Base-by-base conservation (phyloP, 1,284 basidiomycete genomes). In the Sanghuangporus sanghuang region DNA sequence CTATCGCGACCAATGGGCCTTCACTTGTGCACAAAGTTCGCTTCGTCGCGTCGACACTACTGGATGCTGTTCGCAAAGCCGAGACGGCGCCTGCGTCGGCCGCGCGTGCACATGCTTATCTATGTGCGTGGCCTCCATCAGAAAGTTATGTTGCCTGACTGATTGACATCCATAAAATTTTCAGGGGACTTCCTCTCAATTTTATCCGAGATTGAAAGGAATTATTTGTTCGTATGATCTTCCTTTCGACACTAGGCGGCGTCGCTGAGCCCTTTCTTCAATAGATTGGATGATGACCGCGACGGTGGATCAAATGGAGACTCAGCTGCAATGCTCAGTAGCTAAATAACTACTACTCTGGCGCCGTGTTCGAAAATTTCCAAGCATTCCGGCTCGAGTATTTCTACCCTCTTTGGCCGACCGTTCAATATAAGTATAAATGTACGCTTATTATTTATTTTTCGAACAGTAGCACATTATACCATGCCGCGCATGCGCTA, bases 131-230 rank as follows among this genome's bases (percentile, higher is more conserved):
- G 44, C 53, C 62, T 52, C 48, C 62, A 53, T 49, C 64, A 57
- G 53, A 42, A 48, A 35, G 71, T 72, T n/a, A 62, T 49, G 55
- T 38, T 49, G 62, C 50, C 65, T 63, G 16, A 7, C 21, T 46
- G 56, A 61, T 32, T 61, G 63, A 59, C 23, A 39, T 65, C 62
- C 54, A 67, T 44, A 57, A 42, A 62, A 58, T 50, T 54, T 59
- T 62, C 58, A 93, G 91, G 91, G 90, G 92, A 95, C 78, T 95
- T 95, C 76, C 76, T 95, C 44, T 91, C 89, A 54, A 93, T 95
- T 68, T 74, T 95, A 44, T 91, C 89, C 21, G 93, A 95, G 75
- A 93, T 95, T 68, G 93, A 95, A 70, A 78, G 89, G 68, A 92
- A 92, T 74, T 92, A 92, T 78, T 73, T 92, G 86, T 89, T 69